A percentile compares a stretch with the other conserved stretches of the same genome.
phyloP scores from a whole-genome alignment of 2,329 filamentous ascomycete genomes.

The Fonsecaea multimorphosa region DNA sequence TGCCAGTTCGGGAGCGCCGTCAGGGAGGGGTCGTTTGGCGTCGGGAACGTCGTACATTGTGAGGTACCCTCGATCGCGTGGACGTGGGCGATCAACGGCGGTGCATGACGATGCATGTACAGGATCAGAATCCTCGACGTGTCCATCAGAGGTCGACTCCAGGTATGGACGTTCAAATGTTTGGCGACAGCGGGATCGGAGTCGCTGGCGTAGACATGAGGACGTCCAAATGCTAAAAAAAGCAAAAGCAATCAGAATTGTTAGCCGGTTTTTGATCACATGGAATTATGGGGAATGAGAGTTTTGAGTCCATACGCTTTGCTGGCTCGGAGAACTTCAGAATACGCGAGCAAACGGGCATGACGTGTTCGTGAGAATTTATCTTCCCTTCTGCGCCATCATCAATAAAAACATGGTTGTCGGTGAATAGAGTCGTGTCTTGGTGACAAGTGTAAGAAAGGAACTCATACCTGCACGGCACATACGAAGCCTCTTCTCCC shows the following conservation, averaged over 20 bases:
- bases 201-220: neutral
- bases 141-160: neutral
- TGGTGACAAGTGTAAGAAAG: neutral
- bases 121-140: constrained; percentile 1
- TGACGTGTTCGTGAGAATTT: neutral
- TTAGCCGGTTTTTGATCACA: too few relatives aligned
- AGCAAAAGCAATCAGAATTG: too few relatives aligned
- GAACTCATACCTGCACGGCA: constrained; percentile 5
- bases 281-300: neutral
- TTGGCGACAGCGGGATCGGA: constrained; percentile 9
- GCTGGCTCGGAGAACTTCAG: neutral
- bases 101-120: constrained; percentile 6
- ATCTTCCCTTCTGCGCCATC: constrained; percentile 5
- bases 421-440: neutral
- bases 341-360: constrained; percentile 8
- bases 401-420: neutral
- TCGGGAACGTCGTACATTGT: constrained; percentile 1
- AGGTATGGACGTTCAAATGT: neutral
- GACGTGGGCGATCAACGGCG: neutral
- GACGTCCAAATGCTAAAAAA: neutral
- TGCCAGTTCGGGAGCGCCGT: constrained; percentile 12
- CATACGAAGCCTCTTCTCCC: constrained; percentile 12
- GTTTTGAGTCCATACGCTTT: neutral
- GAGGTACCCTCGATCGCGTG: neutral
- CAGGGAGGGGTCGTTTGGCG: constrained; percentile 14